phyloP scores from a whole-genome alignment of 2,329 filamentous ascomycete species.

The Fragosphaeria purpurea region DNA sequence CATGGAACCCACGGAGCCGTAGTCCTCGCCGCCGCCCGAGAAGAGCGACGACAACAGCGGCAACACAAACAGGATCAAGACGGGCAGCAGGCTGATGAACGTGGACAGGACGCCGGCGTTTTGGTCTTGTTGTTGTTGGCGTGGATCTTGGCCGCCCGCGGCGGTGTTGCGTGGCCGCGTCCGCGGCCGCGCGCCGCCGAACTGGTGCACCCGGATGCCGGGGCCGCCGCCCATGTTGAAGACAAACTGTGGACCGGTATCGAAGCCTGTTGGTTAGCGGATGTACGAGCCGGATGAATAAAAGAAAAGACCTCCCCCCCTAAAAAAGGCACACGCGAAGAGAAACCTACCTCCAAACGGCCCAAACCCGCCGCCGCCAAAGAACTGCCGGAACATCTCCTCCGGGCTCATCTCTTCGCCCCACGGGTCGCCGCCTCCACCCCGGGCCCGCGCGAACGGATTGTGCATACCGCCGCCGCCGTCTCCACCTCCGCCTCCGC shows the following conservation, averaged over 20 bases:
- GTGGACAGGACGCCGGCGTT: constrained; percentile 43
- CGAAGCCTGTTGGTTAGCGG: constrained; percentile 41
- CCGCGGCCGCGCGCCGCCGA: constrained; percentile 70
- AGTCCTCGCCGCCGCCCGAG: constrained; percentile 39
- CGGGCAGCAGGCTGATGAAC: constrained; percentile 69
- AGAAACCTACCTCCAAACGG: constrained; percentile 29
- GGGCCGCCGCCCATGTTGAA: constrained; percentile 92
- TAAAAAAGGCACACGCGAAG: too few species aligned
- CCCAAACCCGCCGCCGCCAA: constrained; percentile 68
- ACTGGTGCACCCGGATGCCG: constrained; percentile 89
- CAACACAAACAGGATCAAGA: constrained; percentile 80
- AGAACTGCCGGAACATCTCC: constrained; percentile 95
- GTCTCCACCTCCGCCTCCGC: too few species aligned
- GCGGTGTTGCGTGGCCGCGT: constrained; percentile 52
- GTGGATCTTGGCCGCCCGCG: constrained; percentile 25
- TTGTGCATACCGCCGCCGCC: constrained; percentile 27
- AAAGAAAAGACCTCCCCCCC: too few species aligned
- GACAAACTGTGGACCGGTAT: constrained; percentile 76
- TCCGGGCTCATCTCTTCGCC: constrained; percentile 92
- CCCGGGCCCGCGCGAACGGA: constrained; percentile 11
- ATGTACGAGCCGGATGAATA: too few species aligned
- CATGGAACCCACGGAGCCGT: constrained; percentile 40
- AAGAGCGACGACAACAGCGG: constrained; percentile 77
- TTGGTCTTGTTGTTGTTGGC: too few species aligned
- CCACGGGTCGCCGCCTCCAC: constrained; percentile 47